Evolutionary conservation across 148 eudicot genomes (phyloP).

Genomic region (Rhododendron griersonianum): DNA sequence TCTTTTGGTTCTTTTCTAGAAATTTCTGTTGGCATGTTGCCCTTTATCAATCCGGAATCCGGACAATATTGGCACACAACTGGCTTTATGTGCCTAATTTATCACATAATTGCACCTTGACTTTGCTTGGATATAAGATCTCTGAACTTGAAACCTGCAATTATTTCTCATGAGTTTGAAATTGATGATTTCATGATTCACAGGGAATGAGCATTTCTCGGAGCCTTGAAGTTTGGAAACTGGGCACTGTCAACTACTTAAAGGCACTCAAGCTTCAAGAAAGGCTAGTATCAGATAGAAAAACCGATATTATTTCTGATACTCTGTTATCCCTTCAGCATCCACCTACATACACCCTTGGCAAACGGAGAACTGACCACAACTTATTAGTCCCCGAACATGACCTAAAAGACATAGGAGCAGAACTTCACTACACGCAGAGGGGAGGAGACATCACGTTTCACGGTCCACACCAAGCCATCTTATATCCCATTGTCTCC

Average conservation of each 20-base stretch:
- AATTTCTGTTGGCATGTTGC: not conserved
- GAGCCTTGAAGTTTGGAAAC: constrained; percentile 66
- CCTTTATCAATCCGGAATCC: not conserved
- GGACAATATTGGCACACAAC: not conserved
- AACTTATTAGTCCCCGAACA: constrained; percentile 59
- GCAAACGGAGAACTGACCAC: constrained; percentile 80
- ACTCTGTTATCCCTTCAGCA: constrained; percentile 77
- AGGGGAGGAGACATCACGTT: constrained; percentile 89
- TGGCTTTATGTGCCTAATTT: not conserved
- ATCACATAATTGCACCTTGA: not conserved
- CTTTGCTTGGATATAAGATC: not conserved
- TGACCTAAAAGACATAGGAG: constrained; percentile 66
- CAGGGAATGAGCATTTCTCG: constrained; percentile 60
- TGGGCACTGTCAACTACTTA: constrained; percentile 70
- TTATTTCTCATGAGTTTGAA: not conserved
- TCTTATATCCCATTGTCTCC: constrained; percentile 72
- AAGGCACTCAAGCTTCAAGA: constrained; percentile 84
- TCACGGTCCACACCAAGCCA: constrained; percentile 86
- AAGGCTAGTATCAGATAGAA: constrained; percentile 61
- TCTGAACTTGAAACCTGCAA: not conserved
- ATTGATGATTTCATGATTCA: constrained; percentile 5
- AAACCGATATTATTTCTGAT: constrained; percentile 44
- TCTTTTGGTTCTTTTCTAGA: not conserved
- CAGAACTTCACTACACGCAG: constrained; percentile 82
- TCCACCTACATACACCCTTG: constrained; percentile 89